Evolutionary conservation across 208 protist genomes (phyloP), one percentile per base, ranked within the genome.

Genomic region (Strigomonas culicis): DNA sequence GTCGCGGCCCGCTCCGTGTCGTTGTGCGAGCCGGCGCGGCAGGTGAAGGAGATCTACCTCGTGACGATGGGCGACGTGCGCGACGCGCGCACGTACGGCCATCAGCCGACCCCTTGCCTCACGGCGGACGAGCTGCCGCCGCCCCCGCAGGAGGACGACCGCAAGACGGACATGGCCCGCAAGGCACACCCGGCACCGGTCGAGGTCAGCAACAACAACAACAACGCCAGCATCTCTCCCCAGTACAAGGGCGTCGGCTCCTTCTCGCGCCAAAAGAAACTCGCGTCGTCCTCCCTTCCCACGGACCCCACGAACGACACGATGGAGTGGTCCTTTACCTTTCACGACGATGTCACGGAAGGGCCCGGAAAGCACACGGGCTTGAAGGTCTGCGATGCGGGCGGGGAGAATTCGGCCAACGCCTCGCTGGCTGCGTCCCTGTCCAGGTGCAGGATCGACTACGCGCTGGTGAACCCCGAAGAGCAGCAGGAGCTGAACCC

Each of bases 401-500:
- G 58, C 25, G 6, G 32, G 28, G 24, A 51, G 52, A 63, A 0
- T 15, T 47, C 21, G 30, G 13, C 4, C 58, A 7, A 13, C 36
- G 24, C 47, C 43, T 19, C n/a, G n/a, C n/a, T n/a, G n/a, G n/a
- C n/a, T n/a, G n/a, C n/a, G n/a, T n/a, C n/a, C n/a, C n/a, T n/a
- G n/a, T n/a, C n/a, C 32, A 56, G 59, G 55, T 57, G 8, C 63
- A 65, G 15, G 34, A 61, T 11, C 55, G 44, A 2, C 10, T 41
- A 46, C 27, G 30, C 58, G 4, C 31, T 74, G 11, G 62, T 67
- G 27, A 71, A 56, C 15, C 78, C 74, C 0, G 86, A 92, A 41
- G 90, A 96, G 65, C 79, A 89, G 32, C 68, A 80, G 28, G 90
- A 96, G 47, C 66, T 93, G 56, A 89, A 91, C 61, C 90, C 90